Conservation (phyloP, 306 rosid species). For the Acmispon strigosus region DNA sequence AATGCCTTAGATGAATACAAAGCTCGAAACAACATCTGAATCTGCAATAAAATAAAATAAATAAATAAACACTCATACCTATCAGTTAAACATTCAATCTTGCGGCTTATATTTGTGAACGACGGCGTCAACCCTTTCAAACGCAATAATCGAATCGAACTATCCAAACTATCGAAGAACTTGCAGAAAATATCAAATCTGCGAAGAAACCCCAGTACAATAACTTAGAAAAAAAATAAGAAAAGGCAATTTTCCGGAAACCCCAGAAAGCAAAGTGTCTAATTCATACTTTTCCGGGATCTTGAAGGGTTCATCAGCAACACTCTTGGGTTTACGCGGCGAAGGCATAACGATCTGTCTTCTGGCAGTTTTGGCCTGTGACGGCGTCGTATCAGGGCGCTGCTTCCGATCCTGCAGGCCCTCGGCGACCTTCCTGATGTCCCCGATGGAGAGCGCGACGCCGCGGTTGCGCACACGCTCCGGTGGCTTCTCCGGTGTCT, state of each 20-base stretch:
- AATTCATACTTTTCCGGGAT: slow-evolving; percentile 47
- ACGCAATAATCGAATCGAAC: slow-evolving; percentile 46
- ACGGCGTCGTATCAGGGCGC: slow-evolving; percentile 3
- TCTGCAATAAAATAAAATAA: neutral
- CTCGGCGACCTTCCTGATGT: slow-evolving; percentile 38
- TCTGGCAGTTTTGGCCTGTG: slow-evolving; percentile 21
- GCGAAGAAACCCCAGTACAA: neutral
- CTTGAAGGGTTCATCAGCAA: neutral
- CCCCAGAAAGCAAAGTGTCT: neutral
- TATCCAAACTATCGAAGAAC: slow-evolving; percentile 52
- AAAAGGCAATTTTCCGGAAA: neutral
- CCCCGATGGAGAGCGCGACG: slow-evolving; percentile 38
- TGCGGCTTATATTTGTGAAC: slow-evolving; percentile 39
- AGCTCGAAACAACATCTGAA: neutral
- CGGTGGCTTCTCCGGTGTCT: slow-evolving; percentile 56
- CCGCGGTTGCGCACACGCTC: slow-evolving; percentile 39
- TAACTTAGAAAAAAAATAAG: neutral
- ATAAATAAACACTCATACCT: slow-evolving; percentile 32
- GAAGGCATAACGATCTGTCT: slow-evolving; percentile 30
- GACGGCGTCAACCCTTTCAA: slow-evolving; percentile 34
- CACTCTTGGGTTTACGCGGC: slow-evolving; percentile 12
- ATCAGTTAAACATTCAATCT: slow-evolving; percentile 52
- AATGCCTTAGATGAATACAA: neutral
- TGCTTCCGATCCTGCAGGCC: slow-evolving; percentile 23
- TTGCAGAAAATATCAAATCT: slow-evolving; percentile 50